Base-by-base conservation (phyloP, 805 yeast species). In the Saccharomycopsis sp. region DNA sequence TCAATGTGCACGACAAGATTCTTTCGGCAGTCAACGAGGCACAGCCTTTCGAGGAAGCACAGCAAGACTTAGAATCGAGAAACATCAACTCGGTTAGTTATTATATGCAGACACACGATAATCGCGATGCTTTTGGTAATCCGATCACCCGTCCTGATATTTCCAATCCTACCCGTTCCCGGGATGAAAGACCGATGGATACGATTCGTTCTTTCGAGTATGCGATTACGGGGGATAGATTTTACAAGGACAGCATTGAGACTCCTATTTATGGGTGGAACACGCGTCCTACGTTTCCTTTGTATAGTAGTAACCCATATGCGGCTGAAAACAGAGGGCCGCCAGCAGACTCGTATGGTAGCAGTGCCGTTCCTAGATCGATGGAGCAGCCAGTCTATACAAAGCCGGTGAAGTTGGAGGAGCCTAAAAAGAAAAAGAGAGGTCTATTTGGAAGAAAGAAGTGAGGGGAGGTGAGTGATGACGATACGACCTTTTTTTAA, bases 151-250 rank as follows among this genome's bases (percentile, higher is more conserved):
- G 82, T 62, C 89, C 95, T 3, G 99, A 94, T 70, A 77, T 87
- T 64, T 90, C 96, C 37, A 94, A 94, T 69, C 99, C 99, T 23
- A 85, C 97, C 3, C 80, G 99, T 66, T 73, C 87, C 18, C 81
- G 99, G 71, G 92, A 91, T 70, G 99, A 94, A 73, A 82, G 99
- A 66, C 99, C 99, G 2, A 75, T 94, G 67, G 99, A 95, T 71
- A 94, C 99, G 1, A 91, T 94, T 66, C 79, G 98, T 65, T 79
- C 89, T 3, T 94, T 94, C 71, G 98, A 94, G 75, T 94, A 87
- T 69, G 85, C 97, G 41, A 90, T 92, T 63, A 89, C 97, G 2
- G 97, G 97, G 56, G 99, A 94, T 71, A 74, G 79, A 58, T 71
- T 81, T 12, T 85, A 87, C 75, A 83, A 84, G 54, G 91, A 88